phyloP scores from a whole-genome alignment of 2,329 filamentous ascomycete species.

The Colletotrichum sp. region DNA sequence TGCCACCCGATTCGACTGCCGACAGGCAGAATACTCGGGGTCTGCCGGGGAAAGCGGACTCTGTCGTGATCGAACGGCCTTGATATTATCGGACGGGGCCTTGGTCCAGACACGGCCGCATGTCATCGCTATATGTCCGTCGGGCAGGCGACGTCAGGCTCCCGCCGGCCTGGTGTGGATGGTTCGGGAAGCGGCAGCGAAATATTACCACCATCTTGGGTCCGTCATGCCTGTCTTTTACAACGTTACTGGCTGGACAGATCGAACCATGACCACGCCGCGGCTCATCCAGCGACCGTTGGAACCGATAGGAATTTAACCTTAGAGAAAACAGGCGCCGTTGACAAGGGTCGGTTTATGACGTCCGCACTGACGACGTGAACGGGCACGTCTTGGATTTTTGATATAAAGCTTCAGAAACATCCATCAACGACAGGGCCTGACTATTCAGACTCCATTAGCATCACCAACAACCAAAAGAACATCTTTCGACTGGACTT shows the following conservation, averaged over 20 bases:
- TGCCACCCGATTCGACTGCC: background rate
- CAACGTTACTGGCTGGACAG: background rate
- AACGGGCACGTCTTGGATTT: background rate
- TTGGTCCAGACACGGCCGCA: background rate
- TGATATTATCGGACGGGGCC: background rate
- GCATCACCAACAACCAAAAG: background rate
- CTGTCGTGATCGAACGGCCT: background rate
- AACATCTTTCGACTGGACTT: background rate
- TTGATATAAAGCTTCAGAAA: background rate
- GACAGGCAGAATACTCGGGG: background rate
- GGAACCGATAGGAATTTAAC: background rate
- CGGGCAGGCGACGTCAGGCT: background rate
- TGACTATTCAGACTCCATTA: background rate
- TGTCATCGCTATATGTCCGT: background rate
- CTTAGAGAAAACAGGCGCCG: background rate
- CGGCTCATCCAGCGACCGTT: background rate
- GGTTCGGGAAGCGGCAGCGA: background rate
- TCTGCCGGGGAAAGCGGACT: background rate
- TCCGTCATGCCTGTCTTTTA: background rate
- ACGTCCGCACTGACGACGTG: background rate
- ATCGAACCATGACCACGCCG: background rate
- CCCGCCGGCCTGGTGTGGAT: background rate
- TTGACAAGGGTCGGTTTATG: background rate
- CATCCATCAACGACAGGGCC: fast-evolving
- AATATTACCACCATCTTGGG: background rate